phyloP scores from a whole-genome alignment of 1,139 yeast genomes.

The Tardiomyces blankii region DNA sequence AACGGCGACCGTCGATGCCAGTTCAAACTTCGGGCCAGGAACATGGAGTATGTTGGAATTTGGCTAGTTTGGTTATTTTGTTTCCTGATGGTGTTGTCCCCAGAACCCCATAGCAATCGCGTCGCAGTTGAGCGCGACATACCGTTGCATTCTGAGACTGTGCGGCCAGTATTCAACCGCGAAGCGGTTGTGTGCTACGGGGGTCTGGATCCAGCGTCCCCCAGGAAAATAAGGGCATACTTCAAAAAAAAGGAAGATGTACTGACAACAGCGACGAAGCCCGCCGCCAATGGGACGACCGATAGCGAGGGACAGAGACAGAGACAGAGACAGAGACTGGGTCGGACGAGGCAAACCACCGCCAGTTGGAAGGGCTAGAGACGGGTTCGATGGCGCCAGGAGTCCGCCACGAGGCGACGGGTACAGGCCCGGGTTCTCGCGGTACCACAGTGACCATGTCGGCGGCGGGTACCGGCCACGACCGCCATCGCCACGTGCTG shows the following conservation, averaged over 20 bases:
- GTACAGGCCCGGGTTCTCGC: not conserved
- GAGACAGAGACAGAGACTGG: conserved; percentile 14
- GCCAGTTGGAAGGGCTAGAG: conserved; percentile 1
- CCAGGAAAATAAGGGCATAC: too few species aligned
- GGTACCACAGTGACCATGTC: conserved; percentile 1
- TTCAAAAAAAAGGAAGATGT: not conserved
- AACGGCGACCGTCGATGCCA: not conserved
- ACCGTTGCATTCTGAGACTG: too few species aligned
- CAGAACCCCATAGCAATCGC: too few species aligned
- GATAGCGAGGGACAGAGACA: conserved; percentile 9
- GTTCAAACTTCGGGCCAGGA: not conserved
- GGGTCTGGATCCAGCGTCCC: too few species aligned
- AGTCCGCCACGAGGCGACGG: conserved; percentile 1
- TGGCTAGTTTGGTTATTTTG: too few species aligned
- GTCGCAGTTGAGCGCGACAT: too few species aligned
- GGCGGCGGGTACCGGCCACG: not conserved
- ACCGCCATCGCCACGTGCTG: not conserved
- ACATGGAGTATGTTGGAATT: not conserved
- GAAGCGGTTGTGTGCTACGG: too few species aligned
- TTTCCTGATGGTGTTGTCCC: too few species aligned
- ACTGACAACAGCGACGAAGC: conserved; percentile 2
- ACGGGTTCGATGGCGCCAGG: conserved; percentile 6
- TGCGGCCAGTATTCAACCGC: too few species aligned
- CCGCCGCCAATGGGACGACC: not conserved
- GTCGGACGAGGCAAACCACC: conserved; percentile 3